Base-by-base conservation (phyloP, 352 stramenopile genomes). In the Achlya hypogyna region DNA sequence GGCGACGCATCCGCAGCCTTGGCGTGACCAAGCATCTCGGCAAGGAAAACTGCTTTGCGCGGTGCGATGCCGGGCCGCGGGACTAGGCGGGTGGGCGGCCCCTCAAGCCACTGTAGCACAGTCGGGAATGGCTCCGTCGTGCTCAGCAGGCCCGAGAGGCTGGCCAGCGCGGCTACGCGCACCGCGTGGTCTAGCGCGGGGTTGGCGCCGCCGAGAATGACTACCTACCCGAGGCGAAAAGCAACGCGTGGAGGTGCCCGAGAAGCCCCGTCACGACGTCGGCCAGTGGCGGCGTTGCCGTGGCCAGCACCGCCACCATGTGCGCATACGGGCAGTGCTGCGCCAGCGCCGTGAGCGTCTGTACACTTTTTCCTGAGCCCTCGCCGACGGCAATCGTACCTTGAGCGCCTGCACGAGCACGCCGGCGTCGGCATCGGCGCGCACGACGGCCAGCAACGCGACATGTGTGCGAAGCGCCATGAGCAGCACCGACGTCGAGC, bases 391-490 rank as follows among this genome's bases (percentile, higher is more conserved):
- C n/a, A n/a, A n/a, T 20, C 65, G 27, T 43, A 89, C 81, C 78
- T 94, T 94, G 18, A 94, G 49, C 16, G 78, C 84, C 53, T 93
- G 86, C 2, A 79, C 72, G 9, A 93, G 71, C 2, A 83, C 74
- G 5, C 71, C 68, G 0, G 74, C 64, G 20, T 89, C 82, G 42
- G 82, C 86, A 56, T 95, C 84, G 63, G 89, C 80, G 64, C 91
- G 84, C 25, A 95, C 86, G 49, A 78, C 87, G 42, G 90, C 90
- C 62, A 92, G 82, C 34, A 95, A 69, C 2, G 84, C 88, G 28
- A 92, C 72, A 63, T 93, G 84, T 5, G 91, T 79, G 72, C 93
- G 86, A 54, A 89, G 90, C 22, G 93, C 42, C 86, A 95, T 93
- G 34, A 88, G 65, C 42, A 85, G 89, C 20, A 91, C 84, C 0